A percentile compares a stretch with the other conserved stretches of the same genome.
phyloP scores from a whole-genome alignment of 129 eudicot species.

The Flaveria brownii region DNA sequence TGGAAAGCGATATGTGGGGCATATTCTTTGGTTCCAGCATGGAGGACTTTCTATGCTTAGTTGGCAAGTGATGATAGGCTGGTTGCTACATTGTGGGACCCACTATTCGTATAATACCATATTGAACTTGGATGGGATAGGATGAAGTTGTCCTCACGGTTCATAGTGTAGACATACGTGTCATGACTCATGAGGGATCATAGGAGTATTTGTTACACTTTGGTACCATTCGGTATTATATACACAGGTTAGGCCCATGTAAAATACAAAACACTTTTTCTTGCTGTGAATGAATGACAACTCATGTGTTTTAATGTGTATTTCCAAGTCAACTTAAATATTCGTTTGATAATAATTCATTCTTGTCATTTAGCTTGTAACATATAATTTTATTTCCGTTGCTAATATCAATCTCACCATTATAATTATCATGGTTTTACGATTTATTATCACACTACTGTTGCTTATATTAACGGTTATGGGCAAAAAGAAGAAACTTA shows the following conservation, averaged over 20 bases:
- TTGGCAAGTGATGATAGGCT: slow-evolving; percentile 28
- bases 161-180: slow-evolving; percentile 26
- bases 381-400: too few species aligned
- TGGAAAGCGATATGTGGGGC: neutral
- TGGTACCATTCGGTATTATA: slow-evolving; percentile 16
- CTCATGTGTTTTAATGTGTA: too few species aligned
- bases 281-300: neutral
- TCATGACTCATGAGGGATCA: neutral
- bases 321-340: too few species aligned
- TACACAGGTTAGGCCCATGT: slow-evolving; percentile 22
- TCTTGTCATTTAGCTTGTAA: too few species aligned
- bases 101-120: neutral
- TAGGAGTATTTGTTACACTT: slow-evolving; percentile 2
- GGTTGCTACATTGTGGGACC: neutral
- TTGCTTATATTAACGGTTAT: too few species aligned
- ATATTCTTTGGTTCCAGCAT: too few species aligned
- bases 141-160: slow-evolving; percentile 32
- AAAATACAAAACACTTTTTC: neutral
- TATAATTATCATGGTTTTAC: too few species aligned
- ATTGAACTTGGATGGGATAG: slow-evolving; percentile 1
- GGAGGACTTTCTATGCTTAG: neutral
- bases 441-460: too few species aligned
- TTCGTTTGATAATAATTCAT: too few species aligned
- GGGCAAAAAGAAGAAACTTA: too few species aligned
- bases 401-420: too few species aligned